These are phyloP conservation scores for Ustilago trichophora DNA, from an alignment of 1,284 basidiomycete species.

Conservation along the genomic window DNA sequence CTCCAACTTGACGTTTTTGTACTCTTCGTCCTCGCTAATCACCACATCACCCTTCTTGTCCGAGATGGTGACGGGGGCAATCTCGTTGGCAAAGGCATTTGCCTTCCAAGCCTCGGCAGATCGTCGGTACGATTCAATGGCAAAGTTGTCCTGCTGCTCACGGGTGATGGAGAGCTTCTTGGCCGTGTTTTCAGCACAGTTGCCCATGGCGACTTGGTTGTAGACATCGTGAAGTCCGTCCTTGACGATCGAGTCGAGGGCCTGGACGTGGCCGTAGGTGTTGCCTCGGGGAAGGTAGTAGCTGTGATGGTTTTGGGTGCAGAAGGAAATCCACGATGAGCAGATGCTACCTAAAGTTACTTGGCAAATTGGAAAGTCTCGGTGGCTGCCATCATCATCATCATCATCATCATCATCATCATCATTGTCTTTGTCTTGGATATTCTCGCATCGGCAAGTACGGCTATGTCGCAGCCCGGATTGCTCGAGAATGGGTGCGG, in stretches of 20 bases:
- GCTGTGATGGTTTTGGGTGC: too few species aligned
- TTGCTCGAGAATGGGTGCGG: too few species aligned
- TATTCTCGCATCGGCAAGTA: too few species aligned
- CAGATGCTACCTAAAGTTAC: too few species aligned
- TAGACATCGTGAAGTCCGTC: constrained; percentile 77
- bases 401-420: too few species aligned
- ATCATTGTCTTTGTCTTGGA: too few species aligned
- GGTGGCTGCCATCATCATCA: too few species aligned
- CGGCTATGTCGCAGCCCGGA: too few species aligned
- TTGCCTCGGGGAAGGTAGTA: constrained; percentile 91
- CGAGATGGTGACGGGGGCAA: constrained; percentile 77
- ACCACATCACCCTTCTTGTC: constrained; percentile 90
- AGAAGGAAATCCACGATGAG: too few species aligned
- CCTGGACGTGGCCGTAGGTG: constrained; percentile 85
- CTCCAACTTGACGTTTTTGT: constrained; percentile 72
- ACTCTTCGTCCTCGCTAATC: constrained; percentile 94
- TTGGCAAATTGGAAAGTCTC: too few species aligned
- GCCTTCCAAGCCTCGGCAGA: constrained; percentile 88
- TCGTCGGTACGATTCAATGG: constrained; percentile 92
- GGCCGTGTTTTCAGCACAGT: constrained; percentile 68
- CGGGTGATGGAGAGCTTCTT: constrained; percentile 66
- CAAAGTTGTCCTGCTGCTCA: constrained; percentile 72
- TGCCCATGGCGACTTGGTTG: constrained; percentile 57
- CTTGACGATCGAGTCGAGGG: constrained; percentile 85
- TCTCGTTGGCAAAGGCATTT: constrained; percentile 85